Evolutionary conservation across 495 filamentous ascomycete species (phyloP), one percentile per base, ranked within the genome.

Genomic region (Amniculicola lignicola): DNA sequence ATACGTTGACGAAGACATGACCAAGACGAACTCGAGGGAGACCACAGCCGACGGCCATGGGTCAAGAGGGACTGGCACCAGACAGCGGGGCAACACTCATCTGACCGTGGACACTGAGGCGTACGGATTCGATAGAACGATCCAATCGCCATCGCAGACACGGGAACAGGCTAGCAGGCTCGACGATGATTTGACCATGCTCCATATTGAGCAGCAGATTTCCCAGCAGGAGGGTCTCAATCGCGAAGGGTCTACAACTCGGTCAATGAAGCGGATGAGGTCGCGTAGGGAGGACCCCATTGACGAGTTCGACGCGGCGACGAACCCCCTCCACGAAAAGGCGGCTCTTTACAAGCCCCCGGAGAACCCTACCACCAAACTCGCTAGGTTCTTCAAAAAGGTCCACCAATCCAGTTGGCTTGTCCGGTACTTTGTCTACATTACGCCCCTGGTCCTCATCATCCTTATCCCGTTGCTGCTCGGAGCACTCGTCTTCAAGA

Each of bases 341-440:
- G 77, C 82, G 0, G 79, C 82, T 6, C 68, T 82, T 15, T 90
- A 86, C 67, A 82, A 77, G 60, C 87, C 87, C 0, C 82, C 84
- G 0, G 77, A 81, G 48, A 82, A 87, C 54, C 82, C 87, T 48
- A 71, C 78, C 12, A 84, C 81, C 28, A 75, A 72, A 21, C 67
- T 89, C 22, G 78, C 80, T 2, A 78, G 79, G 51, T 74, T 85
- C 42, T 75, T 86, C 51, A 86, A 87, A 61, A 77, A 63, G 27
- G 70, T 95, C 27, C 87, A 88, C 59, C 79, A 82, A 50, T 87
- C 89, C 1, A 90, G 83, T 53, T 83, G 87, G 21, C 70, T 95
- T 31, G 65, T 95, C 48, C 85, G 93, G 43, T 98, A 95, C 61
- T 77, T 96, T 57, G 80, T 87, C 36, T 96, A 98, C 65, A 90